Percentiles rank a stretch among this genome's conserved stretches.
phyloP scores from a whole-genome alignment of 352 stramenopile species.

The Blastocystis hominis region DNA sequence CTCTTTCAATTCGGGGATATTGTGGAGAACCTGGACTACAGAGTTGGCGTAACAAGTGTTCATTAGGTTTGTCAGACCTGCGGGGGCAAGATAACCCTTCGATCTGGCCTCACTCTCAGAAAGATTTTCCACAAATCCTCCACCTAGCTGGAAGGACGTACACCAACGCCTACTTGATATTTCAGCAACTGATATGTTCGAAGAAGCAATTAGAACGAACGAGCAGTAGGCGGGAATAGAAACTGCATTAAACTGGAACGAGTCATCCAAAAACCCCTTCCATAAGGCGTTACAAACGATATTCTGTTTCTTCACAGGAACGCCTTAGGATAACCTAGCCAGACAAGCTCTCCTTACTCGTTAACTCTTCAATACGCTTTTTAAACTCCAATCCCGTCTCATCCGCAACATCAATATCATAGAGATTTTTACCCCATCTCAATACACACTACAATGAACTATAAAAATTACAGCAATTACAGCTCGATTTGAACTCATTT shows the following conservation, averaged over 20 bases:
- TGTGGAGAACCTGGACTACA: slow-evolving; percentile 30
- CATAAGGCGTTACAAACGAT: slow-evolving; percentile 10
- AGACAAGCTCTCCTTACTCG: neutral
- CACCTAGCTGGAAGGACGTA: neutral
- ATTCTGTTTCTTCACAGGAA: neutral
- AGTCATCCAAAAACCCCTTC: slow-evolving; percentile 15
- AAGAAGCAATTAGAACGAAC: neutral
- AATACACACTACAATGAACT: slow-evolving; percentile 1
- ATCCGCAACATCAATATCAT: neutral
- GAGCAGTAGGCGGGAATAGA: neutral
- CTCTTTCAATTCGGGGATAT: slow-evolving; percentile 35
- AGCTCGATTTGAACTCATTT: too few species aligned
- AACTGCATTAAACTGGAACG: neutral
- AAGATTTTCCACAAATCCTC: neutral
- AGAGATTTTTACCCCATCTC: slow-evolving; percentile 16
- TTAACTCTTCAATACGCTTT: slow-evolving; percentile 13
- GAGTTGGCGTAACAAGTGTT: slow-evolving; percentile 42
- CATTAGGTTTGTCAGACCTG: slow-evolving; percentile 9
- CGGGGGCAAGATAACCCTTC: neutral
- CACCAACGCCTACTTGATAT: neutral
- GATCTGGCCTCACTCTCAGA: neutral
- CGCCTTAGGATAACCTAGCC: neutral
- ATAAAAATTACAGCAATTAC: too few species aligned
- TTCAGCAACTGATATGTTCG: neutral
- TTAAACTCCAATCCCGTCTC: slow-evolving; percentile 4